phyloP scores from a whole-genome alignment of 1,139 yeast genomes.

The Wickerhamomyces sp. region DNA sequence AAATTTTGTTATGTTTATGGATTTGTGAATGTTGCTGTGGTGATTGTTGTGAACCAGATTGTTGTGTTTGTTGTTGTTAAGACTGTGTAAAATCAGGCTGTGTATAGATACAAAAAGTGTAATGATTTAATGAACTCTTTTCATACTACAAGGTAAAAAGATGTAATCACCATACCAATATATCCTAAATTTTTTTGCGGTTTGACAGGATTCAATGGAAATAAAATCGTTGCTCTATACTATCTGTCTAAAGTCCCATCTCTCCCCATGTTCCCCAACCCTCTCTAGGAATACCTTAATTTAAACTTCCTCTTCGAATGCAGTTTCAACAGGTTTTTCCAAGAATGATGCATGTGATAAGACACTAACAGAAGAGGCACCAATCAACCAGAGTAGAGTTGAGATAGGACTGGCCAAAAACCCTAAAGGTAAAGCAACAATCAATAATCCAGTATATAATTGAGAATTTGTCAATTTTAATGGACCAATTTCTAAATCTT shows the following conservation, averaged over 20 bases:
- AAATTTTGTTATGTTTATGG: conserved; percentile 34
- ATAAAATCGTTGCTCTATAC: background rate
- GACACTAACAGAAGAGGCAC: conserved; percentile 85
- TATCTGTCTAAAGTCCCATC: background rate
- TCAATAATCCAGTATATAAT: conserved; percentile 79
- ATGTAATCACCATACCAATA: too few relatives aligned
- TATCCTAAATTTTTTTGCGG: background rate
- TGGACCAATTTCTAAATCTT: conserved; percentile 70
- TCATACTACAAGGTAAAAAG: too few relatives aligned
- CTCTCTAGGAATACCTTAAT: background rate
- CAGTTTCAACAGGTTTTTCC: conserved; percentile 98
- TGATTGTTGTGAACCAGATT: background rate
- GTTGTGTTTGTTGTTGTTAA: background rate
- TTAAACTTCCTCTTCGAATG: conserved; percentile 78
- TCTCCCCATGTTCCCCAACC: too few relatives aligned
- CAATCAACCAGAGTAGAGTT: conserved; percentile 94
- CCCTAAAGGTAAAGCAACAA: conserved; percentile 81
- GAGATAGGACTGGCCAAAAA: conserved; percentile 91
- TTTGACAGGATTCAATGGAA: too few relatives aligned
- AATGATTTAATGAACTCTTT: background rate
- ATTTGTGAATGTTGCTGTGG: conserved; percentile 26
- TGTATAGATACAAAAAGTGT: too few relatives aligned
- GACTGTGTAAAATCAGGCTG: too few relatives aligned
- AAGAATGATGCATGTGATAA: conserved; percentile 88
- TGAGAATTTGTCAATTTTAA: conserved; percentile 69